Percentiles rank a stretch among this genome's conserved stretches.
Evolutionary conservation across 345 rosid species (phyloP).

Genomic region (Melastoma malabathricum): DNA sequence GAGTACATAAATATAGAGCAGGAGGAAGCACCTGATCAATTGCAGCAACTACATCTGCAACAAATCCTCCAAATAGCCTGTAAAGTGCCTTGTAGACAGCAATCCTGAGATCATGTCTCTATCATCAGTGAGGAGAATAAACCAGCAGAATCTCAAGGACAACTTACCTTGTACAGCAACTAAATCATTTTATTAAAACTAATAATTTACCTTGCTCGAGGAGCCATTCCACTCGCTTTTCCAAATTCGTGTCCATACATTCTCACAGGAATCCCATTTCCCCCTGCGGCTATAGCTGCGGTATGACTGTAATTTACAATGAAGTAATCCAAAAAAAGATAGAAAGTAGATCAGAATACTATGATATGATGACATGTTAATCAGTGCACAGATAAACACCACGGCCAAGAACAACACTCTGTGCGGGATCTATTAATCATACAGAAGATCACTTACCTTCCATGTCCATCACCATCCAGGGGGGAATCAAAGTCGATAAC

Average conservation of each 20-base stretch:
- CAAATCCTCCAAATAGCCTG: conserved; percentile 91
- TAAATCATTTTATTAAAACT: conserved; percentile 1
- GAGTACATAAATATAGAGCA: neutral
- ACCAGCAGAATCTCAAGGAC: conserved; percentile 4
- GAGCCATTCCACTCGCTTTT: conserved; percentile 99
- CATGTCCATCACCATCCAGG: conserved; percentile 99
- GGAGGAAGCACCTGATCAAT: conserved; percentile 64
- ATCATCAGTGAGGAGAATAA: neutral
- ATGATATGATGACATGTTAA: too few relatives aligned
- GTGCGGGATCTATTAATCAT: neutral
- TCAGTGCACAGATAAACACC: too few relatives aligned
- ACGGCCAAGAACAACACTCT: too few relatives aligned
- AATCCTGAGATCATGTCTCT: conserved; percentile 7
- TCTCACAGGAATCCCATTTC: conserved; percentile 93
- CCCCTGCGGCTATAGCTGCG: conserved; percentile 98
- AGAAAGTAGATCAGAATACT: too few relatives aligned
- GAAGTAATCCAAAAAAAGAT: conserved; percentile 3
- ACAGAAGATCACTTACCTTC: conserved; percentile 45
- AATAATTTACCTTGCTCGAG: conserved; percentile 75
- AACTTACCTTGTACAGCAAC: neutral
- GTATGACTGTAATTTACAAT: conserved; percentile 52
- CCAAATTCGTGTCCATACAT: conserved; percentile 92
- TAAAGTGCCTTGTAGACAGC: conserved; percentile 81
- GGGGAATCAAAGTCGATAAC: conserved; percentile 85
- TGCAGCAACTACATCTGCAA: conserved; percentile 98